Percentiles rank a stretch among this genome's conserved stretches.
Evolutionary conservation across 768 basidiomycete genomes (phyloP).

Genomic region (Psilocybe tampanensis): DNA sequence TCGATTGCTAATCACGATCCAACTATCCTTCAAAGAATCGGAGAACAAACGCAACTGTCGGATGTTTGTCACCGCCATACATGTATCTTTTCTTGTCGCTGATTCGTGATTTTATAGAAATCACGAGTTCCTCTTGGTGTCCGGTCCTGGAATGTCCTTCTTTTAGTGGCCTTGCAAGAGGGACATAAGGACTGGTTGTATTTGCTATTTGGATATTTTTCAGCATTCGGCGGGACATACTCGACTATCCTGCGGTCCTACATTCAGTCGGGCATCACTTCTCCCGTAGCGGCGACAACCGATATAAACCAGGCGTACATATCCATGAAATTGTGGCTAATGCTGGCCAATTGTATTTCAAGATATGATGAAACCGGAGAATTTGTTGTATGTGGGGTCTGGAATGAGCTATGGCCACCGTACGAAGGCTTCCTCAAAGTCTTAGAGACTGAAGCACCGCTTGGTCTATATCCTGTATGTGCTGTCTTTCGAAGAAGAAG

Average conservation of each 20-base stretch:
- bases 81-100: not conserved
- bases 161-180: slow-evolving; percentile 53
- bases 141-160: slow-evolving; percentile 68
- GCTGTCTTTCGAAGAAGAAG: not conserved
- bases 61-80: slow-evolving; percentile 10
- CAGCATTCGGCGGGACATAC: slow-evolving; percentile 50
- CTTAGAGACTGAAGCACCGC: slow-evolving; percentile 49
- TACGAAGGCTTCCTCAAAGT: slow-evolving; percentile 57
- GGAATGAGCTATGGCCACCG: slow-evolving; percentile 80
- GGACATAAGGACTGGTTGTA: slow-evolving; percentile 34
- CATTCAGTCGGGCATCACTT: slow-evolving; percentile 35
- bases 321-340: slow-evolving; percentile 71
- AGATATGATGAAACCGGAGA: slow-evolving; percentile 29
- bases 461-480: slow-evolving; percentile 43
- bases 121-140: slow-evolving; percentile 39
- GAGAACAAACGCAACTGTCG: slow-evolving; percentile 22
- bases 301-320: slow-evolving; percentile 73
- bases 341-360: slow-evolving; percentile 50
- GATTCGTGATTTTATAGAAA: slow-evolving; percentile 31
- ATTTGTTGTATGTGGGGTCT: slow-evolving; percentile 45
- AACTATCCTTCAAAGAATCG: slow-evolving; percentile 39
- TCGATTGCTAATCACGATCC: slow-evolving; percentile 48
- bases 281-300: slow-evolving; percentile 46
- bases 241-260: slow-evolving; percentile 45
- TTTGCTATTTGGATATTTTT: slow-evolving; percentile 52